Base-by-base conservation (phyloP, 192 early-diverging fungal genomes). In the Coemansia sp. region DNA sequence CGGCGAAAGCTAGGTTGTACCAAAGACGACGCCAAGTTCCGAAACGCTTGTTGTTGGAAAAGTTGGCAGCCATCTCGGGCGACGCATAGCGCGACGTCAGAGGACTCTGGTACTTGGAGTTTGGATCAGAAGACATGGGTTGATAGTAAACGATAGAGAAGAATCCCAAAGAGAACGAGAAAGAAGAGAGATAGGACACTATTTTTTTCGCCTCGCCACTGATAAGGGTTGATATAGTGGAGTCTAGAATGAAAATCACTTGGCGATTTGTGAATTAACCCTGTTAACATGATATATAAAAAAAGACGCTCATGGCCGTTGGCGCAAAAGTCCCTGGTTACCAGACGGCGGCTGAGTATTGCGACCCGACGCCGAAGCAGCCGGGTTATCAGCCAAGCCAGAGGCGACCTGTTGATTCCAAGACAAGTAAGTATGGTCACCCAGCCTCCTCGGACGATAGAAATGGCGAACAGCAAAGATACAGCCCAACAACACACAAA, bases 41-140 rank as follows among this genome's bases (percentile, higher is more conserved):
- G 80, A 94, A 99, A 64, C 95, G 93, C 83, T 95, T 99, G 86
- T 95, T 92, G 74, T 97, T 95, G 66, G 91, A 93, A 72, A 98
- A 98, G 90, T 95, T 95, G 80, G 89, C 90, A 1, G 94, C 91
- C 96, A 99, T 99, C 86, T 97, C 96, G 65, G 93, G 88, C 52
- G 94, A 95, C 65, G 96, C 96, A 83, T 99, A 99, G 40, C 97
- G 91, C 71, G 94, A 95, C 31, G 96, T 97, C 83, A 98, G 88
- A n/a, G 97, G 97, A 65, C 92, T 93, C 73, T 92, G 88, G 87
- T 99, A 99, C 76, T 92, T 90, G 75, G 88, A 86, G 87, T 97
- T 93, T 29, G 84, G 76, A 47, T 83, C 81, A 27, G 49, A 34
- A 6, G 70, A 58, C 70, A 69, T 49, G 60, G 31, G 27, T 1